Base-by-base conservation (phyloP, 1,284 basidiomycete genomes). In the Coniophora puteana region DNA sequence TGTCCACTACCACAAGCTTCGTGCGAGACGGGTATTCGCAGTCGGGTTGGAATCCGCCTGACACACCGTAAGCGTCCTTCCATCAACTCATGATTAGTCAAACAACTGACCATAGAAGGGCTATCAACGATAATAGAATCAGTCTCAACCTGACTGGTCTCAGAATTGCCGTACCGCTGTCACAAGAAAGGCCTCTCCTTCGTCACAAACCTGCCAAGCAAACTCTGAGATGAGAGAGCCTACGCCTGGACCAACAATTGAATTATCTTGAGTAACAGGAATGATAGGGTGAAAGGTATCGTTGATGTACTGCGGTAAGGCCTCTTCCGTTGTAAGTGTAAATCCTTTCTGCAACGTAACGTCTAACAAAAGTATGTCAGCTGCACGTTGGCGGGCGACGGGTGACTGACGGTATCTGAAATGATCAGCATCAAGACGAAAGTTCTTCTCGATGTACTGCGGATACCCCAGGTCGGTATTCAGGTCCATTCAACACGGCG, bases 321-420 rank as follows among this genome's bases (percentile, higher is more conserved):
- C 41, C 5, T 43, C 24, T 13, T 21, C 20, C 13, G 38, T 26
- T 11, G 24, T 49, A 8, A 26, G 40, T 13, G 29, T 26, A 13
- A 25, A 40, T 12, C 47, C 37, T 8, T 41, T 26, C 2, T 23
- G 21, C 6, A 46, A 28, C 4, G 44, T 27, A 11, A 26, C 13
- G 7, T 41, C 47, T 49, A 10, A 13, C 11, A 31, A n/a, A n/a
- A n/a, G n/a, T n/a, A n/a, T n/a, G n/a, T n/a, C n/a, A n/a, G n/a
- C n/a, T n/a, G n/a, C n/a, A n/a, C n/a, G n/a, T n/a, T n/a, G n/a
- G n/a, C n/a, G n/a, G n/a, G n/a, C n/a, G n/a, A n/a, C n/a, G n/a
- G n/a, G n/a, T n/a, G n/a, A 25, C 44, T n/a, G 12, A 49, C 47
- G 47, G 37, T 46, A 49, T 30, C 40, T 46, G 24, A 49, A 35